Conservation (phyloP, 768 basidiomycete genomes). For the Pleurotus salmoneostramineus region DNA sequence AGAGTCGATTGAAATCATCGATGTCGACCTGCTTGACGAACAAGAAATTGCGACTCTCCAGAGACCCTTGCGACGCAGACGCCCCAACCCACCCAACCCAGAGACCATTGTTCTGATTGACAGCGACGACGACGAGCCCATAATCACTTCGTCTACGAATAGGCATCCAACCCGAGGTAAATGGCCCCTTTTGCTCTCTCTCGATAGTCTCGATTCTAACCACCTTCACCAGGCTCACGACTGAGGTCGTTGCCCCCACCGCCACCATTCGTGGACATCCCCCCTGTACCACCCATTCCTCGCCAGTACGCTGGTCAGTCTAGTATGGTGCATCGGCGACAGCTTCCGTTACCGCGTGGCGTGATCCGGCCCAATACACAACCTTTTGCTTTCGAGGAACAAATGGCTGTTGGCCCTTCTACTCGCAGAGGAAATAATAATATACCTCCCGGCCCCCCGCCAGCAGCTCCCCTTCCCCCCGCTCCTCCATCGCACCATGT, state of each 20-base stretch:
- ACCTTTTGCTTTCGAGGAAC: slow-evolving; percentile 50
- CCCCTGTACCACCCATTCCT: slow-evolving; percentile 56
- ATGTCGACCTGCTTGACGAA: slow-evolving; percentile 36
- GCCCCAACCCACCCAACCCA: not conserved
- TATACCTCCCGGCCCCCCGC: slow-evolving; percentile 18
- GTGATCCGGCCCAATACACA: slow-evolving; percentile 46
- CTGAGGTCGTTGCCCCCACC: slow-evolving; percentile 49
- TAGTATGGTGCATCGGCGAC: slow-evolving; percentile 32
- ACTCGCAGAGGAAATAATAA: slow-evolving; percentile 10
- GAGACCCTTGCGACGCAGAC: slow-evolving; percentile 5
- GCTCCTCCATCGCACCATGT: slow-evolving; percentile 50
- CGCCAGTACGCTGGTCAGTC: slow-evolving; percentile 25
- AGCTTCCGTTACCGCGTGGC: slow-evolving; percentile 25
- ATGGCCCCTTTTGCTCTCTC: slow-evolving; percentile 1
- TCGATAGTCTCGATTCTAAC: not conserved
- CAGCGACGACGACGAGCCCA: slow-evolving; percentile 32
- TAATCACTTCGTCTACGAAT: slow-evolving; percentile 14
- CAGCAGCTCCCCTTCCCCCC: slow-evolving; percentile 17
- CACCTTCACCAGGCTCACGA: slow-evolving; percentile 16
- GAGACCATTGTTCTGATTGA: slow-evolving; percentile 34
- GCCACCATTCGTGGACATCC: slow-evolving; percentile 29
- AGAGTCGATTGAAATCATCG: slow-evolving; percentile 33
- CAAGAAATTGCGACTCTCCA: slow-evolving; percentile 4
- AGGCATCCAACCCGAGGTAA: slow-evolving; percentile 7
- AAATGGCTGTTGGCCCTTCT: slow-evolving; percentile 15